Evolutionary conservation across 768 basidiomycete genomes (phyloP).

Genomic region (Lactarius indigo): DNA sequence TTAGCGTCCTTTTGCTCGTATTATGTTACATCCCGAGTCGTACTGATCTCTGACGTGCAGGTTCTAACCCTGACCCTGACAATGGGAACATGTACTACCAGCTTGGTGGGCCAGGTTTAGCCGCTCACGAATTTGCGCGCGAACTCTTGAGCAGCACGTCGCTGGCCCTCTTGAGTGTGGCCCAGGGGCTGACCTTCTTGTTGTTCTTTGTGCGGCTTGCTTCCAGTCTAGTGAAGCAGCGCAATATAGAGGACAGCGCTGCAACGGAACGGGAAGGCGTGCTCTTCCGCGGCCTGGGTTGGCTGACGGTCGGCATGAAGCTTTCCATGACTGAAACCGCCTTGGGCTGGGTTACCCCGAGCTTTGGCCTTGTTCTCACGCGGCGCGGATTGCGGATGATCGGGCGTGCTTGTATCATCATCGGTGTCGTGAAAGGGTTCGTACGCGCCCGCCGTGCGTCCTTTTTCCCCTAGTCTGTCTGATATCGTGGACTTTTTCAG

Average conservation of each 20-base stretch:
- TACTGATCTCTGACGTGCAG: constrained; percentile 13
- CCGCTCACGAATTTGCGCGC: constrained; percentile 42
- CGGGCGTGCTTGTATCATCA: constrained; percentile 50
- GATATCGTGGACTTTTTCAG: constrained; percentile 5
- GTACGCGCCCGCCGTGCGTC: constrained; percentile 26
- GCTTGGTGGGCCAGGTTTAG: constrained; percentile 42
- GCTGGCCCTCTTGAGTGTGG: constrained; percentile 54
- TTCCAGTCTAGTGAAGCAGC: constrained; percentile 47
- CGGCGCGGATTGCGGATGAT: constrained; percentile 58
- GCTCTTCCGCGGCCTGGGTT: constrained; percentile 57
- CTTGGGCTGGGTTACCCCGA: constrained; percentile 54
- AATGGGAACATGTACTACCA: not conserved
- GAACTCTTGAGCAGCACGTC: constrained; percentile 57
- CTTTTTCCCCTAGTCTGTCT: not conserved
- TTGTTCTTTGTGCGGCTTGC: constrained; percentile 58
- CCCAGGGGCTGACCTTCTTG: constrained; percentile 56
- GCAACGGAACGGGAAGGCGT: constrained; percentile 44
- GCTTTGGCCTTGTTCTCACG: constrained; percentile 50
- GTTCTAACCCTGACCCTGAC: not conserved
- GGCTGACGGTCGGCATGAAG: constrained; percentile 59
- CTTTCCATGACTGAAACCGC: constrained; percentile 63
- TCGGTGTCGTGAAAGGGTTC: constrained; percentile 69
- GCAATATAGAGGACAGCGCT: constrained; percentile 45
- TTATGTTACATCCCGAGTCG: not conserved
- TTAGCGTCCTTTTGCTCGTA: constrained; percentile 34